These are phyloP conservation scores for Blastobotrys mokoenaii DNA, from an alignment of 805 yeast species.

Conservation along the genomic window DNA sequence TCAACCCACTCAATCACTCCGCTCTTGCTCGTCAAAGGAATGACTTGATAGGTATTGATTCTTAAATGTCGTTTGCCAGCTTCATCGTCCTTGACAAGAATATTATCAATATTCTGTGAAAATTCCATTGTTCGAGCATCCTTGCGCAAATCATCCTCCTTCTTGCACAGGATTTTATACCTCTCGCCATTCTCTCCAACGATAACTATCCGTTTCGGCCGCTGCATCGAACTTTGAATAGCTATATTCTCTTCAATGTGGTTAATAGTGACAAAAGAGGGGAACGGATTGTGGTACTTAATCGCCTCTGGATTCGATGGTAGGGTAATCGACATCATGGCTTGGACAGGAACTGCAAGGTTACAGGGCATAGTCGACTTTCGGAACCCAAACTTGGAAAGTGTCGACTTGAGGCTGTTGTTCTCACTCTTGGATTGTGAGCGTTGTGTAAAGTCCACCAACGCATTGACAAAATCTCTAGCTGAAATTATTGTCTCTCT, in stretches of 20 bases:
- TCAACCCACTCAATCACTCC: slow-evolving; percentile 91
- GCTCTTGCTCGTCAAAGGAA: slow-evolving; percentile 75
- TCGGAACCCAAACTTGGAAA: slow-evolving; percentile 30
- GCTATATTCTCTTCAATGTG: slow-evolving; percentile 60
- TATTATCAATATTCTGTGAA: slow-evolving; percentile 73
- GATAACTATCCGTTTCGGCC: slow-evolving; percentile 70
- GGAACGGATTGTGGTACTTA: slow-evolving; percentile 38
- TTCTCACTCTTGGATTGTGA: background rate
- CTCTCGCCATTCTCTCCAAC: slow-evolving; percentile 70
- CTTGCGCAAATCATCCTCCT: slow-evolving; percentile 84
- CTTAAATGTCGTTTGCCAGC: slow-evolving; percentile 63
- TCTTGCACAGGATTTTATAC: slow-evolving; percentile 74
- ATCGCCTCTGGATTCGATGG: slow-evolving; percentile 42
- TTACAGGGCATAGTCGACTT: slow-evolving; percentile 36
- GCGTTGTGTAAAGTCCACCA: background rate
- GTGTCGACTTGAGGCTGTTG: background rate
- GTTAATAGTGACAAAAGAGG: slow-evolving; percentile 22
- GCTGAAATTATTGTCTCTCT: background rate
- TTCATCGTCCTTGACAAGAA: slow-evolving; percentile 57
- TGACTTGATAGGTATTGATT: slow-evolving; percentile 78
- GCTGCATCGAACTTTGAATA: slow-evolving; percentile 74
- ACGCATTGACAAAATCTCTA: background rate
- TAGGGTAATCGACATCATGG: slow-evolving; percentile 58
- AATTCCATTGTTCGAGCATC: slow-evolving; percentile 93
- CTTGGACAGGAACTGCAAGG: slow-evolving; percentile 66